A percentile compares a stretch with the other conserved stretches of the same genome.
phyloP scores from a whole-genome alignment of 2,329 filamentous ascomycete genomes.

The Penicillium nordicum region DNA sequence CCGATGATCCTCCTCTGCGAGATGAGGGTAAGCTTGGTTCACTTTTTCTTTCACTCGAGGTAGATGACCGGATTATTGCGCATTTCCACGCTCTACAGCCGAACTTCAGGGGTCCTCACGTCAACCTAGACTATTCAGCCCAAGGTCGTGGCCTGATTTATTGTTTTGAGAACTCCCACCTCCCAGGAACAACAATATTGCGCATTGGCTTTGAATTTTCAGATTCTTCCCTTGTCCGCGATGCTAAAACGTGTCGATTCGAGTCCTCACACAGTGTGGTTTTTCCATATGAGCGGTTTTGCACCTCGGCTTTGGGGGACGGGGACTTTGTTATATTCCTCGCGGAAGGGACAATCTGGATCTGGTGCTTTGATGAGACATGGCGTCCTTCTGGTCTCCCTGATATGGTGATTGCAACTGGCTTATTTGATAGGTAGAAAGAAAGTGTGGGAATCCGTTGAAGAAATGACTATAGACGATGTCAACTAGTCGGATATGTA shows the following conservation, averaged over 20 bases:
- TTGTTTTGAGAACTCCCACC: neutral
- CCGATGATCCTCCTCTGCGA: neutral
- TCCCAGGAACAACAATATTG: neutral
- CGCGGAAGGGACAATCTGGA: neutral
- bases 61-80: neutral
- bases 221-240: neutral
- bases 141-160: neutral
- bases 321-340: neutral
- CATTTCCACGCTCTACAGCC: neutral
- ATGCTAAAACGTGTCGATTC: neutral
- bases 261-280: too few relatives aligned
- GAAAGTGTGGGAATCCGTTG: neutral
- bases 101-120: neutral
- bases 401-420: neutral
- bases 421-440: neutral
- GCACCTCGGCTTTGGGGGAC: neutral
- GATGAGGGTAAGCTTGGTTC: neutral
- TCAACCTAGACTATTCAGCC: neutral
- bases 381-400: neutral
- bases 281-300: too few relatives aligned
- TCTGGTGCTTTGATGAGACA: conserved; percentile 26
- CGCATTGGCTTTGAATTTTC: neutral
- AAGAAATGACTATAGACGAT: neutral
- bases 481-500: neutral
- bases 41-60: neutral